Percentiles rank a stretch among this genome's conserved stretches.
Evolutionary conservation across 768 basidiomycete genomes (phyloP).

Genomic region (Pleurotus cornucopiae): DNA sequence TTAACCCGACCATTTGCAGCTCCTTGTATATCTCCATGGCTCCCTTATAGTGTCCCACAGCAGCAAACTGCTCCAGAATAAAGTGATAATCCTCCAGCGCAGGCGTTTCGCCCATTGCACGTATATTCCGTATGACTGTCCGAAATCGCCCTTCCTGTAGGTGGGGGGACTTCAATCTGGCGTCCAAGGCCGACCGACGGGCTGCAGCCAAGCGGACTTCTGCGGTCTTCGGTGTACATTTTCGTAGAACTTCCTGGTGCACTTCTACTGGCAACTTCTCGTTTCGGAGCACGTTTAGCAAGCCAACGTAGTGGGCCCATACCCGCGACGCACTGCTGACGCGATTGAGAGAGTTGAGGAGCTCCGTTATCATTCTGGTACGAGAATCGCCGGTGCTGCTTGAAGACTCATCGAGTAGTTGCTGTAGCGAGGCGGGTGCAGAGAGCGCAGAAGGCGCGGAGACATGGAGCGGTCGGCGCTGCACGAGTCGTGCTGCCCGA

Average conservation of each 20-base stretch:
- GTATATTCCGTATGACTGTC: slow-evolving; percentile 67
- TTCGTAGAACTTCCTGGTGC: slow-evolving; percentile 68
- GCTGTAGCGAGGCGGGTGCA: background rate
- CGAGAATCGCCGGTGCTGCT: background rate
- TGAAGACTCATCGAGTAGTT: background rate
- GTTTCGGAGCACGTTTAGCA: slow-evolving; percentile 44
- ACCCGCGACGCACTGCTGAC: slow-evolving; percentile 43
- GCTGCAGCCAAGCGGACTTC: slow-evolving; percentile 42
- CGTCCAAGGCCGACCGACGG: slow-evolving; percentile 33
- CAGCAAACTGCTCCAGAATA: slow-evolving; percentile 70
- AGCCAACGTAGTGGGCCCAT: slow-evolving; percentile 62
- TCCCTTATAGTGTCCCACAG: slow-evolving; percentile 65
- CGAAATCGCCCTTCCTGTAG: slow-evolving; percentile 65
- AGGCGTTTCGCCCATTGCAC: slow-evolving; percentile 41
- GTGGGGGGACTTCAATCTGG: slow-evolving; percentile 37
- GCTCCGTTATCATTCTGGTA: slow-evolving; percentile 18
- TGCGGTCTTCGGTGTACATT: slow-evolving; percentile 48
- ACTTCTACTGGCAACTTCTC: slow-evolving; percentile 55
- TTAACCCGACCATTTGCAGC: slow-evolving; percentile 37
- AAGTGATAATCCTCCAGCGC: slow-evolving; percentile 71
- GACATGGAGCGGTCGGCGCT: slow-evolving; percentile 5
- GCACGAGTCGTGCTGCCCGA: background rate
- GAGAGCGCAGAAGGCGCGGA: slow-evolving; percentile 12
- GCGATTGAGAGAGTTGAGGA: slow-evolving; percentile 26
- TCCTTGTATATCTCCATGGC: slow-evolving; percentile 60